Evolutionary conservation across 768 basidiomycete genomes (phyloP), one percentile per base, ranked within the genome.

Genomic region (Mycena latifolia): DNA sequence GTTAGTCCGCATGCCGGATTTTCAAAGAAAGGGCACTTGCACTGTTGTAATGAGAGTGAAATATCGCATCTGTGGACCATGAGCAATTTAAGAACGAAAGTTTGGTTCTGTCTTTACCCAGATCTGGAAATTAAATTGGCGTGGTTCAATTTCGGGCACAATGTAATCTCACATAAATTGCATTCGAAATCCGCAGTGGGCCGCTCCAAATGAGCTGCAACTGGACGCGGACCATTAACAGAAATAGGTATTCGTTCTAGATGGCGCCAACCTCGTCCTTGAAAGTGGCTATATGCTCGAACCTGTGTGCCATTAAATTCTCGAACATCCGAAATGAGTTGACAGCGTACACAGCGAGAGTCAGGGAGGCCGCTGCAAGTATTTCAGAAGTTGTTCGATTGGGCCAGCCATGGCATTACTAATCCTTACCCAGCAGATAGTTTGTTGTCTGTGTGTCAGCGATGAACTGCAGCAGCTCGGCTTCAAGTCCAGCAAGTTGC

Each of bases 401-500:
- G 11, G 22, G 22, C 47, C 5, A 5, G 25, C 47, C 2, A 15
- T 28, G 10, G 6, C 37, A 14, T 6, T 28, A n/a, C n/a, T n/a
- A n/a, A 28, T 28, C 24, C 47, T 12, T 8, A 54, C 52, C 52
- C 15, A 37, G n/a, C 5, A 54, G 52, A 25, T 54, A 54, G 35
- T 37, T 54, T 14, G 52, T 54, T 12, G 52, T 54, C 12, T 54
- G 52, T 12, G 52, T 37, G 17, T 54, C 52, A 22, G 52, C 52
- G 24, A 37, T 54, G 35, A 54, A 31, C 52, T 54, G 52, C 33
- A 54, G n/a, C 33, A 54, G 52, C 33, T 37, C 33, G 11, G 52
- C 35, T 39, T 54, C 33, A 2, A 54, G 33, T 25, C 37, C 52
- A 24, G 52, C 52, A n/a, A n/a, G n/a, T 25, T 48, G 47, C 25